phyloP scores from a whole-genome alignment of 2,329 filamentous ascomycete species.

The Trichophyton mentagrophytes region DNA sequence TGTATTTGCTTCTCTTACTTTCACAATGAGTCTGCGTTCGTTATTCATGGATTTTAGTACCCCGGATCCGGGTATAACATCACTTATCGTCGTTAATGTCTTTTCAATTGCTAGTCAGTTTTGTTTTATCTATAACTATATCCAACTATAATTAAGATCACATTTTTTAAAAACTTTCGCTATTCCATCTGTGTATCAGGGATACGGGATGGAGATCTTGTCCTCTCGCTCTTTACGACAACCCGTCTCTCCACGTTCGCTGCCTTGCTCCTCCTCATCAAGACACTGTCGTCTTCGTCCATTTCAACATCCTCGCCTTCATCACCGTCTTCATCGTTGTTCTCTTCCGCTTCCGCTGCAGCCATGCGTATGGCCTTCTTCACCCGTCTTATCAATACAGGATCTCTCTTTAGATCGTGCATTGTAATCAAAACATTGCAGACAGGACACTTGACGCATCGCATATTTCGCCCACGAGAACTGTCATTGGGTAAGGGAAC shows the following conservation, averaged over 20 bases:
- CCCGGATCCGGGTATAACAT: not conserved
- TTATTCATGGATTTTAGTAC: not conserved
- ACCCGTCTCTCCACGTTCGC: constrained; percentile 12
- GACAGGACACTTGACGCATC: constrained; percentile 30
- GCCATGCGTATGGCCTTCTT: constrained; percentile 21
- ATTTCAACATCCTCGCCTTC: constrained; percentile 21
- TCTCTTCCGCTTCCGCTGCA: constrained; percentile 22
- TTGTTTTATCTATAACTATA: not conserved
- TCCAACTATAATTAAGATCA: not conserved
- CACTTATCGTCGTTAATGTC: not conserved
- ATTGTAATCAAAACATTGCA: constrained; percentile 28
- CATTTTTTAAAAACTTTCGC: not conserved
- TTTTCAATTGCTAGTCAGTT: not conserved
- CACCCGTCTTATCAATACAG: constrained; percentile 28
- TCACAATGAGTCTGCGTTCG: not conserved
- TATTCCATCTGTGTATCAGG: not conserved
- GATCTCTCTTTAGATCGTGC: constrained; percentile 29
- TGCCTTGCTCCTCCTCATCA: constrained; percentile 8
- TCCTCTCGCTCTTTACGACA: constrained; percentile 5
- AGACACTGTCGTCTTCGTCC: constrained; percentile 7
- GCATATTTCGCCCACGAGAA: constrained; percentile 11
- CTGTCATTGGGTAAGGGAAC: constrained; percentile 13
- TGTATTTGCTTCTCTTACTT: not conserved
- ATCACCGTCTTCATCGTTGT: constrained; percentile 22
- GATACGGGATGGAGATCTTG: not conserved